These are phyloP conservation scores for Anisodus acutangulus DNA, from an alignment of 257 asterid genomes.

Conservation along the genomic window DNA sequence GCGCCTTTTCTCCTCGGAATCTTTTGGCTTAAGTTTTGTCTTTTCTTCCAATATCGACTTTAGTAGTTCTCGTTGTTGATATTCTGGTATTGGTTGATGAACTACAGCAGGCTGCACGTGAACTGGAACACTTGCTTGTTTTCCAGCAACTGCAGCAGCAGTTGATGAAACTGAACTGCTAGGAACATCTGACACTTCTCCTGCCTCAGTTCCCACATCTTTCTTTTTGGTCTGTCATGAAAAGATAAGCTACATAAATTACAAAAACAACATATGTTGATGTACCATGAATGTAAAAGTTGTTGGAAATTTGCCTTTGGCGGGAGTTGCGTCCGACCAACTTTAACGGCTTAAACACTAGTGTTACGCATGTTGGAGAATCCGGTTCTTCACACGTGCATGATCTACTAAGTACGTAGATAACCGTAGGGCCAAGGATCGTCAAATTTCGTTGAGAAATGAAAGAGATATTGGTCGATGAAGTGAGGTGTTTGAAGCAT, in stretches of 20 bases:
- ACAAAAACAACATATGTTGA: not conserved
- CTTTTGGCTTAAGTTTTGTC: conserved; percentile 16
- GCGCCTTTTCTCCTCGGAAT: conserved; percentile 10
- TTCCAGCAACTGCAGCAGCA: not conserved
- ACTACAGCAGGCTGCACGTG: conserved; percentile 27
- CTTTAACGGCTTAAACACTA: too few relatives aligned
- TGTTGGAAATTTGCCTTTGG: too few relatives aligned
- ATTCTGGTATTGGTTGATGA: conserved; percentile 24
- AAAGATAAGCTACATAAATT: conserved; percentile 28
- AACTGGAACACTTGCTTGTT: not conserved
- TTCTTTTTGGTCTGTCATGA: conserved; percentile 20
- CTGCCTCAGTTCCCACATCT: not conserved
- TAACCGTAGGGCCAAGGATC: too few relatives aligned
- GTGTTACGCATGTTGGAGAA: too few relatives aligned
- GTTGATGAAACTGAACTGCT: not conserved
- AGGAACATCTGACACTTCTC: not conserved
- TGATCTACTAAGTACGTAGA: too few relatives aligned
- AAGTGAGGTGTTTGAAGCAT: too few relatives aligned
- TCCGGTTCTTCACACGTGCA: too few relatives aligned
- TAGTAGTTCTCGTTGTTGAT: not conserved
- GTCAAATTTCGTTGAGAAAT: too few relatives aligned
- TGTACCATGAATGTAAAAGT: not conserved
- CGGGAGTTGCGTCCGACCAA: too few relatives aligned
- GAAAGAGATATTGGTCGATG: too few relatives aligned
- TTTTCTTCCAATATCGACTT: conserved; percentile 28